These are phyloP conservation scores for Staphylotrichum longicolle DNA, from an alignment of 495 filamentous ascomycete species.

Conservation along the genomic window DNA sequence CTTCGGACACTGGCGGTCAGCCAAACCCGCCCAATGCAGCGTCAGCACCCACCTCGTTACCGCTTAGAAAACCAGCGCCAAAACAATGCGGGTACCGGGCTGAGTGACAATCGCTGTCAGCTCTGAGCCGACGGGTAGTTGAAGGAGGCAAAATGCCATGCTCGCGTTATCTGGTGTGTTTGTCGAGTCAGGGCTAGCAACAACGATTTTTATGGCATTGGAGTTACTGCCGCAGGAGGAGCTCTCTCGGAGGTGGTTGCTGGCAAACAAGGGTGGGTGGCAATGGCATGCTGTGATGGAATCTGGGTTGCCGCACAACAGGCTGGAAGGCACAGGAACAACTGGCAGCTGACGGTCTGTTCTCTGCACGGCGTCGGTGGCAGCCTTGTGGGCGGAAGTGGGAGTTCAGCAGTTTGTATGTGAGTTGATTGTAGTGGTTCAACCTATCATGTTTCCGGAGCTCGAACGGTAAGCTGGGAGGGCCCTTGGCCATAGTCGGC, in stretches of 20 bases:
- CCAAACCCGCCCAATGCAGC: not conserved
- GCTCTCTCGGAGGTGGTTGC: not conserved
- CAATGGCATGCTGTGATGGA: conserved; percentile 13
- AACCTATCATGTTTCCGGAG: conserved; percentile 33
- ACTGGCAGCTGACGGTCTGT: not conserved
- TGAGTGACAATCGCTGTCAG: not conserved
- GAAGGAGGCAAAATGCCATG: too few relatives aligned
- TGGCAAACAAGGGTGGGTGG: conserved; percentile 9
- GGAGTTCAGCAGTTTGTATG: conserved; percentile 13
- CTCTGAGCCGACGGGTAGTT: not conserved
- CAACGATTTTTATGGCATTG: not conserved
- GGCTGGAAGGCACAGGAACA: not conserved
- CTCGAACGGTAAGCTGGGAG: conserved; percentile 24
- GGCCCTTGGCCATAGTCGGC: conserved; percentile 28
- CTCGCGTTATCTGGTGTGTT: too few relatives aligned
- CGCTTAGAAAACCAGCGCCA: conserved; percentile 5
- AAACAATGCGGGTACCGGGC: not conserved
- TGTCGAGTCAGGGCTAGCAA: not conserved
- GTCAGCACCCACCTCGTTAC: conserved; percentile 7
- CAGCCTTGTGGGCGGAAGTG: conserved; percentile 17
- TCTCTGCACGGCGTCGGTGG: not conserved
- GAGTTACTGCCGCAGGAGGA: not conserved
- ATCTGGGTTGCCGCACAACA: not conserved
- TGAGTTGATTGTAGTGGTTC: conserved; percentile 22
- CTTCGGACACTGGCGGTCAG: not conserved